A percentile compares a stretch with the other conserved stretches of the same genome.
phyloP scores from a whole-genome alignment of 2,329 filamentous ascomycete species.

The Neodidymelliopsis sp. region DNA sequence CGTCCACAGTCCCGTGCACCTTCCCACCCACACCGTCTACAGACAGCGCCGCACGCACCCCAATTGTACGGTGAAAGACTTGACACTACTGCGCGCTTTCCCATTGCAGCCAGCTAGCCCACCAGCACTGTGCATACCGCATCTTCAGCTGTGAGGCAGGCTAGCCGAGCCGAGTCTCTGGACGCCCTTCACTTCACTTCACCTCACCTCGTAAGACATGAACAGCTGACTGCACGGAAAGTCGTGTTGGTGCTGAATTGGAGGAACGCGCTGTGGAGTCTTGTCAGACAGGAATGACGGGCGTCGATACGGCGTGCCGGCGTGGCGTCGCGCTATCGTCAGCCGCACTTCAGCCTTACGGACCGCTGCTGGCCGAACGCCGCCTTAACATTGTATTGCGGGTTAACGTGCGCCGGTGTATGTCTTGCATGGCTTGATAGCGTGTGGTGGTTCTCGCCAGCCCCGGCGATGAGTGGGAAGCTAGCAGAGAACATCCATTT shows the following conservation, averaged over 20 bases:
- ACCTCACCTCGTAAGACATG: no score
- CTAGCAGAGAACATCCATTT: no score
- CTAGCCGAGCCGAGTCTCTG: slow-evolving; percentile 1
- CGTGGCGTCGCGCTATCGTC: slow-evolving; percentile 16
- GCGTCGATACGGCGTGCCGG: no score
- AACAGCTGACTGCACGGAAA: no score
- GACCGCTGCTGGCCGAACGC: no score
- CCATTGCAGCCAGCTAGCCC: slow-evolving; percentile 9
- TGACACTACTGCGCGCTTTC: slow-evolving; percentile 16
- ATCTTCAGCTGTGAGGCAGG: slow-evolving; percentile 10
- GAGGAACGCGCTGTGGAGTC: neutral
- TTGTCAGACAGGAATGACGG: slow-evolving; percentile 4
- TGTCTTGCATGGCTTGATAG: no score
- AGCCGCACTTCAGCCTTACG: slow-evolving; percentile 17
- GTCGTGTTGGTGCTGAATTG: neutral
- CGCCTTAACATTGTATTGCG: no score
- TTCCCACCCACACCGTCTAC: neutral
- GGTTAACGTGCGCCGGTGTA: no score
- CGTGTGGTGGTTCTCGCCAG: no score
- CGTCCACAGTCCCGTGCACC: neutral
- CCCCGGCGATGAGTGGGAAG: no score
- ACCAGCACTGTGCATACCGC: slow-evolving; percentile 7
- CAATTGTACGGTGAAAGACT: slow-evolving; percentile 17
- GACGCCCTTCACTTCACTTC: no score
- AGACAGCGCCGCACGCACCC: no score